Evolutionary conservation across 306 rosid genomes (phyloP), one percentile per base, ranked within the genome.

Genomic region (Vigna radiata): DNA sequence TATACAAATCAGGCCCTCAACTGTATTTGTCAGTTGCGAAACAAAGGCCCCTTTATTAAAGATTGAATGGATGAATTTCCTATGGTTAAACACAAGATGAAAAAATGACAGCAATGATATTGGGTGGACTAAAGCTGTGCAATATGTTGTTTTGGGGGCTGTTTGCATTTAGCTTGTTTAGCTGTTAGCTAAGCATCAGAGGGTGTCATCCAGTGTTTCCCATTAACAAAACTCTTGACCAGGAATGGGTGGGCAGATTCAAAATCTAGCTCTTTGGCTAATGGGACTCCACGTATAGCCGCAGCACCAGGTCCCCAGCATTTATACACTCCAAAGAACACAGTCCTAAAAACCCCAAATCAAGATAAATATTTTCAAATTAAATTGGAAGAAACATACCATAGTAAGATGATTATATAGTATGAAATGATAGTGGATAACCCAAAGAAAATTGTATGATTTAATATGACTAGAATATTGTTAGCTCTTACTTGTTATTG

Each of bases 181-280:
- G 44, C 46, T 7, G 7, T 73, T 58, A 2, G 23, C 73, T 89
- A 91, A 36, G 91, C 91, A 60, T 87, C 93, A 16, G 82, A 60
- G 12, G 89, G 91, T n/a, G 89, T 80, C n/a, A 89, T 85, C 93
- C 97, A 88, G 72, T 90, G 95, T 50, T 91, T 88, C 3, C 93
- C 93, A 54, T 87, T 89, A 52, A 91, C 93, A 18, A 89, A 89
- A 73, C 97, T 90, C 86, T 90, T 85, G 4, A 62, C 89, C 3
- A 88, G 77, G 70, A 91, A 91, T 5, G 72, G 97, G 67, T 88
- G 90, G 4, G 95, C 97, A n/a, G 77, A 8, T 1, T 85, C 64
- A 29, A 70, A 91, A 25, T 88, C 87, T 13, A 91, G 88, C 83
- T 90, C 93, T 23, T 77, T 70, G 11, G 88, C 97, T 85, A 87